Evolutionary conservation across 2,329 filamentous ascomycete species (phyloP).

Genomic region (Aspergillus fischeri): DNA sequence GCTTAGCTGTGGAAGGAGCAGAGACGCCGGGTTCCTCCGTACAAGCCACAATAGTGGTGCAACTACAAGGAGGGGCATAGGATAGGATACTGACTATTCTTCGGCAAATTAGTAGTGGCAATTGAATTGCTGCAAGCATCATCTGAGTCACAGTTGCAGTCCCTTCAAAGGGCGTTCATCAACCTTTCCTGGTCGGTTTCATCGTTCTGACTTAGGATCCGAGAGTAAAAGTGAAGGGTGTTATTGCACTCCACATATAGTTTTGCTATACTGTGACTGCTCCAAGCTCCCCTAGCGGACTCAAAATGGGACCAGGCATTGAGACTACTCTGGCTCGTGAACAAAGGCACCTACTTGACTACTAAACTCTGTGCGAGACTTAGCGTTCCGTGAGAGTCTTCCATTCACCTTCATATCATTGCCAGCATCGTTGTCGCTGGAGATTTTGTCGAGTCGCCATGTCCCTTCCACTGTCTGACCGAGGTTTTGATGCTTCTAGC

Average conservation of each 20-base stretch:
- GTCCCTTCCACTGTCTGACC: conserved; percentile 5
- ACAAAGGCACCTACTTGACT: background rate
- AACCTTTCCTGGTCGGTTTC: background rate
- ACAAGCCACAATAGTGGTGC: background rate
- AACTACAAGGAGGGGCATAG: background rate
- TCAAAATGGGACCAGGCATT: background rate
- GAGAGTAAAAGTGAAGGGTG: background rate
- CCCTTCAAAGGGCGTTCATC: background rate
- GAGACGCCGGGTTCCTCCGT: background rate
- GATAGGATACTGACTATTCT: background rate
- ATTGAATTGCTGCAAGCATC: background rate
- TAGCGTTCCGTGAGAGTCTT: background rate
- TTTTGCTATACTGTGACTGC: background rate
- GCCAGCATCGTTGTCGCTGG: background rate
- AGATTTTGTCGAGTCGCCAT: conserved; percentile 1
- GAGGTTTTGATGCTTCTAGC: background rate
- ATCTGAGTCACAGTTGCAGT: background rate
- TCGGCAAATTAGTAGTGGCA: background rate
- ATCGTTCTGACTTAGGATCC: background rate
- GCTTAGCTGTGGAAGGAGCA: background rate
- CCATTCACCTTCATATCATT: background rate
- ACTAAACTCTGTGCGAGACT: background rate
- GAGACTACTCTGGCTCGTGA: background rate
- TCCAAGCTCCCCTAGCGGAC: background rate
- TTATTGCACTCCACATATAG: background rate